Evolutionary conservation across 2,329 filamentous ascomycete genomes (phyloP), one percentile per base, ranked within the genome.

Genomic region (Aureobasidium sp.): DNA sequence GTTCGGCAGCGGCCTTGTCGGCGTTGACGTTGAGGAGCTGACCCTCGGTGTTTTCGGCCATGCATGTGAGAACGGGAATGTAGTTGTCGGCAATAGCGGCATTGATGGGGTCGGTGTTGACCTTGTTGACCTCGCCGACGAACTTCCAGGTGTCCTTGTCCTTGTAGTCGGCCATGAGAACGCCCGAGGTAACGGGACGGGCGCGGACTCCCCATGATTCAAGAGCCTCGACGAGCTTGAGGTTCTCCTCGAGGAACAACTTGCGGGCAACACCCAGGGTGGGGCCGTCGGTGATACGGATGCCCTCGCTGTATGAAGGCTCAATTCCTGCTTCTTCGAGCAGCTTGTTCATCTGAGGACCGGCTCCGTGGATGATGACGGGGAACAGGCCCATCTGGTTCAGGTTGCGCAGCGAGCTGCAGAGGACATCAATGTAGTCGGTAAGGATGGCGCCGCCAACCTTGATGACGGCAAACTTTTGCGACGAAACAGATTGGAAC

Each of bases 401-500:
- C 45, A 97, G 81, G 72, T 97, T 94, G 24, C 89, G 86, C 55
- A 97, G 78, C 45, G 88, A 90, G 53, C 86, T 85, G 66, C 89
- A 95, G 53, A 98, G 81, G 64, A 90, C 90, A 69, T 95, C 87
- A 53, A 97, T 79, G 71, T 96, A 86, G 68, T 97, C 90, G 56
- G 89, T 95, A 64, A 98, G 80, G 64, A 97, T 96, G 58, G 91
- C 93, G 58, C 91, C 93, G 57, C 91, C 93, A 53, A 97, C 91
- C 77, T 98, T 98, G 72, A 98, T 95, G 44, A 98, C 91, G 61
- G 90, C 91, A 70, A 97, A 98, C 67, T 95, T 90, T 74, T 97
- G 90, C 30, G 90, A 95, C 39, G 90, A 93, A 57, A 96, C 90
- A 29, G 90, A 95, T 62, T 86, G 93, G 78, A 98, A 98, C 69